Conservation (phyloP, 495 filamentous ascomycete genomes). For the Penicillium crystallinum region DNA sequence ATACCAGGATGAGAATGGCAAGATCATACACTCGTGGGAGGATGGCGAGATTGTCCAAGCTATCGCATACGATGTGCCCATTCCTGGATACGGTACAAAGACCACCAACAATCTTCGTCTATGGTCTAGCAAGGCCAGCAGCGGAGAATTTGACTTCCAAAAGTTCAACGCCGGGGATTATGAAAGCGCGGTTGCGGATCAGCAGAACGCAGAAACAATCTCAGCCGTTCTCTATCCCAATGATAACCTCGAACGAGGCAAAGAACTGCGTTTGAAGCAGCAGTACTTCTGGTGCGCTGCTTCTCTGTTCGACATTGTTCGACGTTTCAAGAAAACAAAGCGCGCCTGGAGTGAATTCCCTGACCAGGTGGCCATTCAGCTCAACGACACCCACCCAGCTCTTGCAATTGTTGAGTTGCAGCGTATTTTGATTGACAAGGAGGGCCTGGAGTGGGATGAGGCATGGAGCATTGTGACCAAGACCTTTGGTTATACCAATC, state of each 20-base stretch:
- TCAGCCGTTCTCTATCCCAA: slow-evolving; percentile 97
- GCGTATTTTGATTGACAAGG: slow-evolving; percentile 82
- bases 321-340: slow-evolving; percentile 95
- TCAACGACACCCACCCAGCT: slow-evolving; percentile 97
- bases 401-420: slow-evolving; percentile 93
- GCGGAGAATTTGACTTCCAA: slow-evolving; percentile 97
- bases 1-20: slow-evolving; percentile 68
- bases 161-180: slow-evolving; percentile 99
- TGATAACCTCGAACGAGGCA: slow-evolving; percentile 92
- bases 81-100: slow-evolving; percentile 84
- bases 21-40: slow-evolving; percentile 69
- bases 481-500: slow-evolving; percentile 95
- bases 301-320: slow-evolving; percentile 90
- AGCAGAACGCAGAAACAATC: slow-evolving; percentile 95
- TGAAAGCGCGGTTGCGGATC: slow-evolving; percentile 92
- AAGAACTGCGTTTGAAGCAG: slow-evolving; percentile 96
- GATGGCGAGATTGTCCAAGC: slow-evolving; percentile 90
- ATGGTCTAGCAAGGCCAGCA: slow-evolving; percentile 95
- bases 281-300: slow-evolving; percentile 99
- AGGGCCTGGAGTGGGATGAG: slow-evolving; percentile 89
- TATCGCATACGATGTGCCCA: slow-evolving; percentile 91
- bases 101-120: slow-evolving; percentile 94
- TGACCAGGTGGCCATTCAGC: slow-evolving; percentile 92
- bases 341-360: slow-evolving; percentile 87
- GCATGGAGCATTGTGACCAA: slow-evolving; percentile 76